Base-by-base conservation (phyloP, 108 stramenopile species). In the Nitzschia palea region DNA sequence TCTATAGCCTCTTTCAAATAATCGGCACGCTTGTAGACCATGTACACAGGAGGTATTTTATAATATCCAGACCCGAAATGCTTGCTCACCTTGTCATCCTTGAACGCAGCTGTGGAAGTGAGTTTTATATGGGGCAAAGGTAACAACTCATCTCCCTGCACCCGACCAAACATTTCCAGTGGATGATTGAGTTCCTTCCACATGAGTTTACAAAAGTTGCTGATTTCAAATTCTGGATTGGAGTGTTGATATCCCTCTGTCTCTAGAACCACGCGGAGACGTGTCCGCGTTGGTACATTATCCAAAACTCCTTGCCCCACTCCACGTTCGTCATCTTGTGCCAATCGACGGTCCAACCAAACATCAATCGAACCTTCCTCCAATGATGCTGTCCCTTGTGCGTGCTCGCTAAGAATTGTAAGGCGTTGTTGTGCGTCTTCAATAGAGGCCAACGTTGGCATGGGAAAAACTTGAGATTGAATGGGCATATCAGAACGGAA, bases 131-230 rank as follows among this genome's bases (percentile, higher is more conserved):
- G 44, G 2, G 50, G 31, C n/a, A 66, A 22, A 4, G 52, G 65
- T 22, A 54, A 28, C 52, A 54, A 29, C n/a, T 53, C 5, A 0
- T 18, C 36, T 23, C 35, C 20, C 31, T 22, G 28, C 56, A 48
- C 0, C 20, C 27, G 47, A 0, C 80, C 73, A 55, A 81, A 81
- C 48, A 77, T 54, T 64, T 81, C 76, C 2, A 86, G 68, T 12
- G 80, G 80, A 47, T 81, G 80, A 37, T 81, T 81, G 37, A 86
- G 58, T 71, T 86, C 79, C 27, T 86, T 64, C 85, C 85, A 86
- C 73, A 77, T 76, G 2, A 47, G 72, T 22, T 72, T 71, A 52
- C 70, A 71, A 15, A 82, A 53, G 18, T 57, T 69, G 22, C 79
- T 82, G 20, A 80, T 74, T 33, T 74, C 45, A 47, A 86, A 86